phyloP scores from a whole-genome alignment of 164 flowering plant genomes.

The Houttuynia cordata region DNA sequence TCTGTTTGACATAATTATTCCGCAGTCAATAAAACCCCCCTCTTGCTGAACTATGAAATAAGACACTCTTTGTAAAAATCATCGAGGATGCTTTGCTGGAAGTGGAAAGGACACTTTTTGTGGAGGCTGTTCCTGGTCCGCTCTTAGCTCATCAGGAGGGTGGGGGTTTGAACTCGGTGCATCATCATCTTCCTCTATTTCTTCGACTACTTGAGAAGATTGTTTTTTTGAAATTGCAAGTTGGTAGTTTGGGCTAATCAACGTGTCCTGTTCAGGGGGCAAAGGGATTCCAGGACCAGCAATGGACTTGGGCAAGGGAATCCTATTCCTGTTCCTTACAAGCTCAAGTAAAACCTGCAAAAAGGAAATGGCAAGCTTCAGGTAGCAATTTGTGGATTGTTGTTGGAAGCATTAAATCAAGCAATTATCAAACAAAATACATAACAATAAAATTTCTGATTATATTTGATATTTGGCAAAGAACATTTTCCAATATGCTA shows the following conservation, averaged over 20 bases:
- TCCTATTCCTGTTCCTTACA: slow-evolving; percentile 62
- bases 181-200: slow-evolving; percentile 72
- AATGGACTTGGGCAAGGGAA: slow-evolving; percentile 61
- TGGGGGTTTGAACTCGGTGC: slow-evolving; percentile 12
- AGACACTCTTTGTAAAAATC: neutral
- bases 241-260: slow-evolving; percentile 85
- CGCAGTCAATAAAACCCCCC: neutral
- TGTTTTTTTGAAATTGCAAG: slow-evolving; percentile 55
- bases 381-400: neutral
- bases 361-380: neutral
- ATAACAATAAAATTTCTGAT: neutral
- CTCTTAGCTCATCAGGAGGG: slow-evolving; percentile 40
- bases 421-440: neutral
- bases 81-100: slow-evolving; percentile 42
- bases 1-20: no score
- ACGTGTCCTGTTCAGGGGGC: slow-evolving; percentile 76
- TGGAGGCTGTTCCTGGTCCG: slow-evolving; percentile 38
- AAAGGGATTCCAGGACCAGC: slow-evolving; percentile 60
- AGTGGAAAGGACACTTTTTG: slow-evolving; percentile 84
- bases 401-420: neutral
- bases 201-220: slow-evolving; percentile 37
- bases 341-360: slow-evolving; percentile 55
- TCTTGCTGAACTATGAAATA: no score
- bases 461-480: neutral
- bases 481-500: neutral